Evolutionary conservation across 495 filamentous ascomycete species (phyloP).

Genomic region (Tetracladium setigerum): DNA sequence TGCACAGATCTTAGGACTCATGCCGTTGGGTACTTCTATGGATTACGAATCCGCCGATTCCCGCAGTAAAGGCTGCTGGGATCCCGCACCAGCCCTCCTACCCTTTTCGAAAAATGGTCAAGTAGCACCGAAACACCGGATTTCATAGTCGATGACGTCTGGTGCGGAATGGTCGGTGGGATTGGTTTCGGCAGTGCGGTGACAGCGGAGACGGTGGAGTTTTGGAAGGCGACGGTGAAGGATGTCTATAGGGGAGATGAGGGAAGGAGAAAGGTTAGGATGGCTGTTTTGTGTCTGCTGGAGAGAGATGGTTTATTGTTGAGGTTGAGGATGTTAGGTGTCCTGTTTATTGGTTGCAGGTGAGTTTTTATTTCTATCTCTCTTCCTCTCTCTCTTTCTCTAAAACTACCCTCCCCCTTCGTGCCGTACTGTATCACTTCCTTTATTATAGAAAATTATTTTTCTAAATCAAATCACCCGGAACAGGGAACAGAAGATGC

Average conservation of each 20-base stretch:
- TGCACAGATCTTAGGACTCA: slow-evolving; percentile 44
- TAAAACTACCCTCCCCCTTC: background rate
- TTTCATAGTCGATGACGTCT: slow-evolving; percentile 48
- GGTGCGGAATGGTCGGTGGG: slow-evolving; percentile 44
- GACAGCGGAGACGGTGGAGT: slow-evolving; percentile 30
- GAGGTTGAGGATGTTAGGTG: slow-evolving; percentile 48
- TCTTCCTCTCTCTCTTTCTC: background rate
- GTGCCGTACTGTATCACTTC: no score
- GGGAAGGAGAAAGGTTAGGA: slow-evolving; percentile 43
- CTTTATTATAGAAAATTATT: no score
- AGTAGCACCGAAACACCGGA: slow-evolving; percentile 33
- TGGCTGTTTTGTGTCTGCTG: slow-evolving; percentile 49
- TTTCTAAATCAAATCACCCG: no score
- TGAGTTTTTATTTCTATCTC: slow-evolving; percentile 13
- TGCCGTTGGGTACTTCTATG: slow-evolving; percentile 57
- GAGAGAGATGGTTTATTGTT: slow-evolving; percentile 51
- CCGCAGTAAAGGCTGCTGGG: slow-evolving; percentile 48
- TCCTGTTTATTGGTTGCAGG: slow-evolving; percentile 58
- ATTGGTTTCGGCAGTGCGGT: slow-evolving; percentile 47
- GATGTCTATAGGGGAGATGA: slow-evolving; percentile 50
- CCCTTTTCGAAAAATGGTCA: slow-evolving; percentile 41
- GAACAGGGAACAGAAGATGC: slow-evolving; percentile 47
- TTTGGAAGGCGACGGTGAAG: slow-evolving; percentile 47
- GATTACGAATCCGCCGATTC: slow-evolving; percentile 50
- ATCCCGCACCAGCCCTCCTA: slow-evolving; percentile 34